Base-by-base conservation (phyloP, 805 yeast species). In the Kuraishia capsulata region DNA sequence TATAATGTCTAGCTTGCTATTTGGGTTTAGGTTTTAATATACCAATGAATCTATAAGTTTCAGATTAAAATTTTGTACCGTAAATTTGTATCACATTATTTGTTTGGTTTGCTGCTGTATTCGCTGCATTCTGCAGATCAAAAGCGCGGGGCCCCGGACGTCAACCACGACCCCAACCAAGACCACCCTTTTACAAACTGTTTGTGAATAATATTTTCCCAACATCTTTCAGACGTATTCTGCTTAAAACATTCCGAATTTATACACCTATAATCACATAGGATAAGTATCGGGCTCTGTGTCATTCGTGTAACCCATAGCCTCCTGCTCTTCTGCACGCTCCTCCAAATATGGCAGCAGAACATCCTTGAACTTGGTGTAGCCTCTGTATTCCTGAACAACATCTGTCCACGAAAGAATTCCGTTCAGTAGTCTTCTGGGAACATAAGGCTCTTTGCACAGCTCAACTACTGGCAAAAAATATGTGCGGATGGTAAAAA, bases 401-500 rank as follows among this genome's bases (percentile, higher is more conserved):
- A 74, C 81, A 2, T 60, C 69, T 9, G 63, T 57, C 86, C 86
- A 79, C 42, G 78, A 70, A 37, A 61, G 53, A 30, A 79, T 69
- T 13, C 81, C 83, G 49, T 76, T 64, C 31, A 75, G 60, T 46
- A 78, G 62, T 45, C 86, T 63, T 43, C 76, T 59, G 4, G 86
- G 84, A 21, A 79, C 62, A 45, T 66, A 68, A 6, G 83, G 82
- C 54, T 79, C 85, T 45, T 72, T 49, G 42, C 72, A 69, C 36
- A 79, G 52, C 42, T 76, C 69, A 3, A 61, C 57, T 23, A 78
- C 49, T 5, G 83, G 82, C 18, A 69, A 47, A 52, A 78, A 77
- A 48, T 78, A 78, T 1, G 85, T 79, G 47, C 85, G 62, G 36
- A 78, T 64, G 18, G 84, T 78, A 56, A 78, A 79, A 2, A 73